Evolutionary conservation across 1,139 yeast species (phyloP).

Genomic region (Kluyveromyces sp.): DNA sequence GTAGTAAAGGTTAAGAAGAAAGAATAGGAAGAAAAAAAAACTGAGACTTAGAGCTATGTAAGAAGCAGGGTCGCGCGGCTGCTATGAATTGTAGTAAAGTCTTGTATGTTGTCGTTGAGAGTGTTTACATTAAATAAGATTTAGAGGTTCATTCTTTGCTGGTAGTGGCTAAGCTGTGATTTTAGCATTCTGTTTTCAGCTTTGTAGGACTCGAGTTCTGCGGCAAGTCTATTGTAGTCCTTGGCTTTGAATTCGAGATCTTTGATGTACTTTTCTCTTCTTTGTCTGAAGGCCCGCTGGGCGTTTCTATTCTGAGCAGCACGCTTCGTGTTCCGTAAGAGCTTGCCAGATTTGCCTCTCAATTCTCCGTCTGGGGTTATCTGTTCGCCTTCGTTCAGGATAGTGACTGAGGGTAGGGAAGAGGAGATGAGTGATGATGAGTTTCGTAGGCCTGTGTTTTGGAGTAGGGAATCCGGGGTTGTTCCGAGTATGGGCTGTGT

Average conservation of each 20-base stretch:
- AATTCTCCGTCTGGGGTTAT: conserved; percentile 19
- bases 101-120: no score
- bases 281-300: conserved; percentile 76
- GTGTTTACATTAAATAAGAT: no score
- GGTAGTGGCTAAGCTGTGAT: conserved; percentile 38
- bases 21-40: no score
- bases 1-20: no score
- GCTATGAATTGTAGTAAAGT: no score
- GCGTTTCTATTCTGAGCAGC: conserved; percentile 88
- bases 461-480: conserved; percentile 4
- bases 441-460: not conserved
- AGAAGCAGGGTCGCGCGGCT: no score
- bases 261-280: conserved; percentile 70
- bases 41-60: no score
- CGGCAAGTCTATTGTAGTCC: conserved; percentile 51
- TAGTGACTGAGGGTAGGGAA: conserved; percentile 5
- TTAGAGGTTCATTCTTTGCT: conserved; percentile 7
- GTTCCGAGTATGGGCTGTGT: not conserved
- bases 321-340: conserved; percentile 60
- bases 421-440: conserved; percentile 4
- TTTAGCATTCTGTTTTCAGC: conserved; percentile 66
- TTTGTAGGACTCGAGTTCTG: conserved; percentile 54
- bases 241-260: conserved; percentile 66
- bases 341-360: conserved; percentile 36
- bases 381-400: conserved; percentile 15